Evolutionary conservation across 176 grass and related monocot species (phyloP), one percentile per base, ranked within the genome.

Genomic region (Canna indica): DNA sequence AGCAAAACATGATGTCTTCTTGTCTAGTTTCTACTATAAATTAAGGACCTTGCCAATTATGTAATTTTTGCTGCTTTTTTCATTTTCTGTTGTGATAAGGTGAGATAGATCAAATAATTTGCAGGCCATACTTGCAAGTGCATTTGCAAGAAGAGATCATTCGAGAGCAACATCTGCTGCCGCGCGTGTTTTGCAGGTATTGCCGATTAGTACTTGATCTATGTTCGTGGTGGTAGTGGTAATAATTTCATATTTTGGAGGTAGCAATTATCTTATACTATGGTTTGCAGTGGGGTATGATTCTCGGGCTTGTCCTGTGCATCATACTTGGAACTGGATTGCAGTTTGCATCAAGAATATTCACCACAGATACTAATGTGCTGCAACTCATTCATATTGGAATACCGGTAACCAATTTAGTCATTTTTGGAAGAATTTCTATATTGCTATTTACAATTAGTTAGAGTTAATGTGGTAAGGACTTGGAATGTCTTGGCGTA

Each of bases 41-140:
- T 65, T 36, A n/a, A 3, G 9, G 62, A 65, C 18, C 39, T 0
- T 39, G 35, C 29, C 32, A 38, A 38, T 38, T 12, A 24, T 38
- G 32, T 12, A 66, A 36, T 34, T 39, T 66, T 4, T 39, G 9
- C 13, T 2, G 20, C 17, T 66, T 39, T 18, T 34, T 41, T 20
- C 20, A 39, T 22, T 39, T 29, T 25, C 31, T 52, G 48, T 0
- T 13, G 36, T 15, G 28, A 22, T 33, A 70, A 16, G 25, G 20
- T 39, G 24, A 30, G 16, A 67, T 42, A 36, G 9, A 14, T 74
- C 65, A 31, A 46, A 35, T 33, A 50, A 71, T 80, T 81, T 24
- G 35, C 75, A 96, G 88, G 88, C 88, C 47, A 83, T 96, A 81
- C 76, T 96, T 82, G 88, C 92, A 67, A 88, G 88, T 77, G 85